Evolutionary conservation across 2,329 filamentous ascomycete genomes (phyloP), one percentile per base, ranked within the genome.

Genomic region (Arthrobotrys entomopaga): DNA sequence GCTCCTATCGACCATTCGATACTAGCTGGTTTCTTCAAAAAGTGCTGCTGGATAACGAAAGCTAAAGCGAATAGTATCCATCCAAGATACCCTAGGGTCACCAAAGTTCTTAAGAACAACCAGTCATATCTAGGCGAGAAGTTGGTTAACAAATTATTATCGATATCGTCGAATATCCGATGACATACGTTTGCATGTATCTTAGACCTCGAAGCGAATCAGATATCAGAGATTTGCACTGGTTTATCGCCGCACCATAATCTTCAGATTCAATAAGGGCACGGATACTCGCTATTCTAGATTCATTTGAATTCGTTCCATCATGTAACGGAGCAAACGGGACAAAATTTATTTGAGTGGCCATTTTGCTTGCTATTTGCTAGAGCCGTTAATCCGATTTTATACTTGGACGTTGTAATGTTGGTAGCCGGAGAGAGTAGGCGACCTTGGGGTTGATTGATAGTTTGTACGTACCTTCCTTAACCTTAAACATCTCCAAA

Each of bases 41-140:
- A 92, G 81, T 97, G 92, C 60, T 93, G 83, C 80, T 97, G 91
- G 75, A 98, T 86, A 54, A 98, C 93, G 0, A 90, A 96, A 0
- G 92, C 95, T 58, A 96, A 84, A 1, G 93, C 92, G 81, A 93
- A 99, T 0, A 91, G 90, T 80, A 98, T 96, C 94, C 94, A 99
- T 19, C 95, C 95, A 6, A 98, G 83, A 79, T 98, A 99, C 16
- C 95, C 95, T 11, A 91, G 80, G 1, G 95, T 97, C 72, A 99
- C 90, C 57, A 99, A 85, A 1, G 92, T 90, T 73, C 95, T 87
- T 40, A 99, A 83, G 82, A 99, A 99, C 1, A 99, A 85, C 95
- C 95, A 99, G 83, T 99, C 95, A 79, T 99, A 99, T 43, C 74
- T 77, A 49, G 34, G 11, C 29, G 29, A 40, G 15, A 19, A 24